Conservation (phyloP, 371 early-diverging fungal species). For the Mucor velutinosus region DNA sequence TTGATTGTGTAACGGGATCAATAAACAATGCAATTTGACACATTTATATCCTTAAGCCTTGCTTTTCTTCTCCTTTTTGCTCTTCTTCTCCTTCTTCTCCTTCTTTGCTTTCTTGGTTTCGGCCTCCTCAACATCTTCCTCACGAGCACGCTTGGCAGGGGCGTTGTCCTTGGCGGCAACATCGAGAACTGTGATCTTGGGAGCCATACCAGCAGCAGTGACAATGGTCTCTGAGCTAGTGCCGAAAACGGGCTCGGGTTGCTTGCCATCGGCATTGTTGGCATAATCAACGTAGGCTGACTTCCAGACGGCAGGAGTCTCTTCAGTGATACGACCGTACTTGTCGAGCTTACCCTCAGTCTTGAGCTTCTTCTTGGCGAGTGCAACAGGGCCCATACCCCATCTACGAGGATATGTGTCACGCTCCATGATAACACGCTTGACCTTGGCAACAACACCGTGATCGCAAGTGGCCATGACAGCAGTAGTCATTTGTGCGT, state of each 20-base stretch:
- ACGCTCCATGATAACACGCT: constrained; percentile 99
- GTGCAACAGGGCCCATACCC: constrained; percentile 95
- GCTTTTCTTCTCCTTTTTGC: constrained; percentile 26
- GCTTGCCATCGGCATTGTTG: constrained; percentile 52
- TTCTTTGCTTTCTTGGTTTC: constrained; percentile 44
- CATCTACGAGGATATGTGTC: constrained; percentile 98
- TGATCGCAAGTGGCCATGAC: constrained; percentile 89
- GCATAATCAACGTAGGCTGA: constrained; percentile 73
- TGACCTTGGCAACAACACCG: constrained; percentile 98
- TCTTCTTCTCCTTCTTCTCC: constrained; percentile 42
- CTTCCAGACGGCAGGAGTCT: constrained; percentile 82
- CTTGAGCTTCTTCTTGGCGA: constrained; percentile 96
- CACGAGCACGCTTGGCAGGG: constrained; percentile 1
- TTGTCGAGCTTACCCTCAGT: constrained; percentile 97
- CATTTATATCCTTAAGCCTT: constrained; percentile 13
- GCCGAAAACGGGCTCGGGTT: constrained; percentile 36
- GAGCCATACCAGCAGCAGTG: constrained; percentile 44
- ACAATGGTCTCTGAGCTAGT: constrained; percentile 32
- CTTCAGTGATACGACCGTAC: constrained; percentile 86
- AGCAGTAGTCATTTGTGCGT: constrained; percentile 93
- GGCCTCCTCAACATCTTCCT: constrained; percentile 30
- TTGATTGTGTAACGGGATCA: not conserved
- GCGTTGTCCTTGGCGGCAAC: constrained; percentile 40
- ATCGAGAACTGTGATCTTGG: constrained; percentile 39
- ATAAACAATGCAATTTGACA: not conserved